phyloP scores from a whole-genome alignment of 2,329 filamentous ascomycete species.

The Aspergillus tanneri region DNA sequence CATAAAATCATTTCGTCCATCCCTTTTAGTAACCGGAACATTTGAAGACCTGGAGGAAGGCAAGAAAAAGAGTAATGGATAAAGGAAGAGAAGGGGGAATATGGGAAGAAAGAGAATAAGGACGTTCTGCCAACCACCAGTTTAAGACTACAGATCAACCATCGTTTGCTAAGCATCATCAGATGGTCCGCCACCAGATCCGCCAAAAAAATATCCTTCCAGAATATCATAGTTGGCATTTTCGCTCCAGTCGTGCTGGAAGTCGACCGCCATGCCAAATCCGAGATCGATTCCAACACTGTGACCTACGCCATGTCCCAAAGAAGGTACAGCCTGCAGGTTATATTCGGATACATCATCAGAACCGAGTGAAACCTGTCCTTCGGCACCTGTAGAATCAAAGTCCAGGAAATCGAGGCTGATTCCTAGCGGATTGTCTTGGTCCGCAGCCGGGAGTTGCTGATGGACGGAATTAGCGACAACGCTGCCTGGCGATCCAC shows the following conservation, averaged over 20 bases:
- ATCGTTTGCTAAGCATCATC: slow-evolving; percentile 16
- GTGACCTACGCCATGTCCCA: slow-evolving; percentile 32
- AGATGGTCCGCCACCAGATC: slow-evolving; percentile 31
- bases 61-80: slow-evolving; percentile 1
- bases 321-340: slow-evolving; percentile 28
- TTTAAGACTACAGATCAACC: not conserved
- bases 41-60: not conserved
- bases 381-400: slow-evolving; percentile 40
- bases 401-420: slow-evolving; percentile 58
- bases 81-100: not conserved
- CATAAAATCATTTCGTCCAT: slow-evolving; percentile 11
- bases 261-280: slow-evolving; percentile 47
- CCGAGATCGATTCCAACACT: slow-evolving; percentile 47
- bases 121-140: not conserved
- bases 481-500: slow-evolving; percentile 31
- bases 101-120: not conserved
- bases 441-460: slow-evolving; percentile 22
- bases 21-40: not conserved
- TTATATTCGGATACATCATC: slow-evolving; percentile 33
- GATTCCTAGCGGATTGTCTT: slow-evolving; percentile 34
- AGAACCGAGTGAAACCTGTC: slow-evolving; percentile 24
- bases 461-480: slow-evolving; percentile 26
- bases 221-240: slow-evolving; percentile 51
- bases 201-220: slow-evolving; percentile 58
- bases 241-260: slow-evolving; percentile 51